phyloP scores from a whole-genome alignment of 148 eudicot genomes.

The Silene uniflora region DNA sequence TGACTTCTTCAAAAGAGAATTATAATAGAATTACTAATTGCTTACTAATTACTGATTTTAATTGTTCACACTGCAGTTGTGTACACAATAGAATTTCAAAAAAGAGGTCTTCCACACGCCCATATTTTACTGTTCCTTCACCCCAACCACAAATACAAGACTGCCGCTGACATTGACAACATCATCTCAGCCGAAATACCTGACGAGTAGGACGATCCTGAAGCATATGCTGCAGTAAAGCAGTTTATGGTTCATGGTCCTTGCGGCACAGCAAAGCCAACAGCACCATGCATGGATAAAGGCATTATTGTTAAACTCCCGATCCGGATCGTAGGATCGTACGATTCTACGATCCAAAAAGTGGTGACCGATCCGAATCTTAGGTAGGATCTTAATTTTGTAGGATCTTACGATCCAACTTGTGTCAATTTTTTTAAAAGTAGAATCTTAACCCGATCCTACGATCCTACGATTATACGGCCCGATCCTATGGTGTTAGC shows the following conservation, averaged over 20 bases:
- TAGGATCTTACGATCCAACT: too few species aligned
- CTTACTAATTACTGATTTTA: not conserved
- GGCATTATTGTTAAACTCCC: too few species aligned
- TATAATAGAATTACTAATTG: too few species aligned
- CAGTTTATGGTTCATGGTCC: constrained; percentile 17
- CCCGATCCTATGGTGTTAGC: too few species aligned
- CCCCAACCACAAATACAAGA: not conserved
- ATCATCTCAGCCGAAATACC: constrained; percentile 15
- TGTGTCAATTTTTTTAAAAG: too few species aligned
- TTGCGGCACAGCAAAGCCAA: not conserved
- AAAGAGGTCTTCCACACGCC: constrained; percentile 14
- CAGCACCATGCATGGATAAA: not conserved
- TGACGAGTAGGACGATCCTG: not conserved
- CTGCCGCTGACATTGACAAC: not conserved
- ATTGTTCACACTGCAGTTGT: not conserved
- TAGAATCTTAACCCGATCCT: too few species aligned
- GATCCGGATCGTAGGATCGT: too few species aligned
- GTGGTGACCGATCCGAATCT: too few species aligned
- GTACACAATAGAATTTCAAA: constrained; percentile 15
- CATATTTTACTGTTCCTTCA: constrained; percentile 8
- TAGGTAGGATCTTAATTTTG: too few species aligned
- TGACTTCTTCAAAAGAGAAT: too few species aligned
- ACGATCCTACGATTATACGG: too few species aligned
- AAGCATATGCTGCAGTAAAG: not conserved
- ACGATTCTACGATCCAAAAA: too few species aligned